These are phyloP conservation scores for Lodderomyces orthopsilosis DNA, from an alignment of 1,139 yeast genomes.

Conservation along the genomic window DNA sequence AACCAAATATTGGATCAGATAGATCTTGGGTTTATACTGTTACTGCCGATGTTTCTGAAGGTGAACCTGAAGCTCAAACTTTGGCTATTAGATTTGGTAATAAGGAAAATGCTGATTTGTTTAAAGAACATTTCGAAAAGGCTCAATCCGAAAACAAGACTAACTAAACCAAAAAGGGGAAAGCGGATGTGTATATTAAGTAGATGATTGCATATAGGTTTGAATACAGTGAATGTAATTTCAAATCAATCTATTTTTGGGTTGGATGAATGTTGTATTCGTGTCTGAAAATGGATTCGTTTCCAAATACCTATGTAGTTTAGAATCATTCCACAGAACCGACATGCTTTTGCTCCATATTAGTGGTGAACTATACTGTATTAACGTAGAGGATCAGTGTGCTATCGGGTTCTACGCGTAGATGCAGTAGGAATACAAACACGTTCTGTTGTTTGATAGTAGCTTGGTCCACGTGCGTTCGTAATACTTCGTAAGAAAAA, in stretches of 20 bases:
- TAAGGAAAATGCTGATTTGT: slow-evolving; percentile 94
- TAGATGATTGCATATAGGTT: slow-evolving; percentile 1
- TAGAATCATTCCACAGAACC: no score
- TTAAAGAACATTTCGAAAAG: slow-evolving; percentile 86
- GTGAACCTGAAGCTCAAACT: slow-evolving; percentile 93
- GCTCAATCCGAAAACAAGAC: slow-evolving; percentile 13
- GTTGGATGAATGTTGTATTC: background rate
- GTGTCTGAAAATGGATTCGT: no score
- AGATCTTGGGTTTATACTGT: slow-evolving; percentile 98
- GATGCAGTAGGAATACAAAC: no score
- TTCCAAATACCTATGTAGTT: no score
- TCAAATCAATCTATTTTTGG: no score
- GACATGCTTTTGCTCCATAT: no score
- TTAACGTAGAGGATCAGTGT: no score
- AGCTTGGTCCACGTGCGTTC: no score
- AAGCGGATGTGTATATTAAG: background rate
- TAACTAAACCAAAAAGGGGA: slow-evolving; percentile 1
- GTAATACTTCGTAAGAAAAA: no score
- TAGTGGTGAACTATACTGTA: no score
- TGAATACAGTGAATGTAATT: background rate
- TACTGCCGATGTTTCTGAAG: slow-evolving; percentile 93
- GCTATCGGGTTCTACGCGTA: no score
- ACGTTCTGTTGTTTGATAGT: no score
- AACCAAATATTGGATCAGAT: slow-evolving; percentile 94
- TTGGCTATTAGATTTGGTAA: slow-evolving; percentile 96